phyloP scores from a whole-genome alignment of 805 yeast species.

The Ogataea degrootiae region DNA sequence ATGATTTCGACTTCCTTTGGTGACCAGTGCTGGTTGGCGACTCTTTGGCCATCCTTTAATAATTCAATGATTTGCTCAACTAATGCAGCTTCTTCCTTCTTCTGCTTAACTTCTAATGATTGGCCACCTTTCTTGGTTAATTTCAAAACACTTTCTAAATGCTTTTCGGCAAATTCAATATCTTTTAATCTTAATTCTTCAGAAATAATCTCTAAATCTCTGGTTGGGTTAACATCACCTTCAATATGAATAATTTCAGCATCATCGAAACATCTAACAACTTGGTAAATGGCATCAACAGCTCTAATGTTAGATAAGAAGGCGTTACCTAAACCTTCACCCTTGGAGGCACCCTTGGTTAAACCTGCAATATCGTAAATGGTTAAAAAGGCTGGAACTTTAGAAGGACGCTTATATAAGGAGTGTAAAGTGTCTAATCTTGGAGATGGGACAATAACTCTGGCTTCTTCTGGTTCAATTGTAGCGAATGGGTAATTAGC shows the following conservation, averaged over 20 bases:
- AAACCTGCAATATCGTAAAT: slow-evolving; percentile 97
- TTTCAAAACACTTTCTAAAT: slow-evolving; percentile 51
- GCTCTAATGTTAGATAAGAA: slow-evolving; percentile 95
- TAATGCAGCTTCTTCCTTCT: slow-evolving; percentile 55
- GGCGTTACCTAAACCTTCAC: slow-evolving; percentile 98
- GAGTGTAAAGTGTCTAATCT: slow-evolving; percentile 74
- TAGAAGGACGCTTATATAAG: slow-evolving; percentile 75
- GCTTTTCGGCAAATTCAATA: slow-evolving; percentile 77
- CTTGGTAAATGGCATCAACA: slow-evolving; percentile 97
- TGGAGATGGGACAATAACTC: slow-evolving; percentile 88
- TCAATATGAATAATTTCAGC: slow-evolving; percentile 97
- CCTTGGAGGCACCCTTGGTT: slow-evolving; percentile 93
- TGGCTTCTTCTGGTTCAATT: slow-evolving; percentile 96
- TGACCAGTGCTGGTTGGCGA: slow-evolving; percentile 57
- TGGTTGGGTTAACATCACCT: slow-evolving; percentile 92
- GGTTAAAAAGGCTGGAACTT: slow-evolving; percentile 89
- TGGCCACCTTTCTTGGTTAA: slow-evolving; percentile 62
- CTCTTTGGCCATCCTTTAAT: slow-evolving; percentile 60
- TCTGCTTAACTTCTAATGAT: slow-evolving; percentile 58
- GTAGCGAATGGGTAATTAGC: slow-evolving; percentile 99
- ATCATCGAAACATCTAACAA: slow-evolving; percentile 95
- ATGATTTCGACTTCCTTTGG: slow-evolving; percentile 60
- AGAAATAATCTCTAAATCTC: slow-evolving; percentile 88
- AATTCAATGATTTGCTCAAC: slow-evolving; percentile 56
- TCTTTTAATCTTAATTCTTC: slow-evolving; percentile 94